Evolutionary conservation across 1,284 basidiomycete species (phyloP), one percentile per base, ranked within the genome.

Genomic region (Meira miltonrushii): DNA sequence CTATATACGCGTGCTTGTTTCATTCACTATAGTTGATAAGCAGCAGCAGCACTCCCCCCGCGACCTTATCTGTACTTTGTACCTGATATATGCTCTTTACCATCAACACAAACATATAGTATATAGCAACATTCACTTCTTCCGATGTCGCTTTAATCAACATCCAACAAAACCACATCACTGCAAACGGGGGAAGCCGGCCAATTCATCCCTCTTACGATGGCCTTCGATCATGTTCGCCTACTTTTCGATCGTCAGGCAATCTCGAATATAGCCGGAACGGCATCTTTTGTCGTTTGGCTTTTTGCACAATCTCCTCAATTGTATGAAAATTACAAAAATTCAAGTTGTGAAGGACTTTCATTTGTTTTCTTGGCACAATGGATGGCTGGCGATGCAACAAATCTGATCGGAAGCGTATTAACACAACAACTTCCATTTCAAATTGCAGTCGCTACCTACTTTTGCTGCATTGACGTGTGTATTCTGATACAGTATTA

Each of bases 271-370:
- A 41, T 64, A 1, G 51, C 71, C 1, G 75, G 75, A 23, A 66
- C 67, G 2, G 57, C 64, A 5, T 68, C 65, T 9, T 71, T 78
- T 38, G 41, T 61, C 43, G 61, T 77, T 44, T 78, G 75, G 75
- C 67, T 78, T 15, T 72, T 76, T 49, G 75, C 75, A 9, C 75
- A 78, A 51, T 64, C 67, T 1, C 75, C 75, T n/a, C 73, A 78
- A 59, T 54, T 78, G 33, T 68, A 65, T 61, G 65, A 72, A 47
- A 78, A 78, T 63, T 72, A 75, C 54, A 58, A 54, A 3, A 57
- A 69, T 12, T 65, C 64, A 7, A 71, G 66, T 10, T 69, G 75
- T 21, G 69, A 72, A 3, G 75, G 75, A 2, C 65, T 78, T 23
- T 72, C 69, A 0, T 59, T 67, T 40, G 69, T 75, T 51, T 78